Evolutionary conservation across 2,329 filamentous ascomycete species (phyloP).

Genomic region (Clarireedia hainanense): DNA sequence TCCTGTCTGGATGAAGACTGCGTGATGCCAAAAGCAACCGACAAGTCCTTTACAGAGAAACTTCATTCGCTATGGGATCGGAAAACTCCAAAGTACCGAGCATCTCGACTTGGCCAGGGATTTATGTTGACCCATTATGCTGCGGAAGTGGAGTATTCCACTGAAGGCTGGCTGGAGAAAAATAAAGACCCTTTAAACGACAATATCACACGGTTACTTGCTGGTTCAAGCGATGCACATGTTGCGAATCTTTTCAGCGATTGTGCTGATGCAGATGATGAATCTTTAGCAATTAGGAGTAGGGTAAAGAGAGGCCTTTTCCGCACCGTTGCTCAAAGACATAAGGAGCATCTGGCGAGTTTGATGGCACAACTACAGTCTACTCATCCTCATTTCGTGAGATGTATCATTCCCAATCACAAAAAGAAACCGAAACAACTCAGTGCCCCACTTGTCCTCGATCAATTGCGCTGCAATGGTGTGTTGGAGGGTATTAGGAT

Average conservation of each 20-base stretch:
- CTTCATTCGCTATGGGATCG: slow-evolving; percentile 95
- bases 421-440: slow-evolving; percentile 95
- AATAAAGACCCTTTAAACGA: slow-evolving; percentile 98
- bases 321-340: slow-evolving; percentile 89
- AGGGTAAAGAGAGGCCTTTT: slow-evolving; percentile 96
- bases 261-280: slow-evolving; percentile 76
- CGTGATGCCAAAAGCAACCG: slow-evolving; percentile 98
- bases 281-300: slow-evolving; percentile 57
- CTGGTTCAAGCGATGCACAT: slow-evolving; percentile 73
- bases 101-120: slow-evolving; percentile 79
- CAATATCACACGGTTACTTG: slow-evolving; percentile 85
- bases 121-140: slow-evolving; percentile 97
- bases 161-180: slow-evolving; percentile 92
- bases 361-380: slow-evolving; percentile 91
- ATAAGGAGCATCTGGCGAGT: slow-evolving; percentile 97
- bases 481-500: slow-evolving; percentile 98
- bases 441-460: slow-evolving; percentile 83
- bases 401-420: slow-evolving; percentile 96
- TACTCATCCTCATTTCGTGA: slow-evolving; percentile 96
- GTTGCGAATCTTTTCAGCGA: slow-evolving; percentile 80
- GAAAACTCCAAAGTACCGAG: slow-evolving; percentile 87
- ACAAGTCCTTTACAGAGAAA: slow-evolving; percentile 95
- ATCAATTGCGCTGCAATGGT: slow-evolving; percentile 97
- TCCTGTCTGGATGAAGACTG: slow-evolving; percentile 96
- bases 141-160: slow-evolving; percentile 94